These are phyloP conservation scores for Penicillium samsonianum DNA, from an alignment of 495 filamentous ascomycete genomes.

Conservation along the genomic window DNA sequence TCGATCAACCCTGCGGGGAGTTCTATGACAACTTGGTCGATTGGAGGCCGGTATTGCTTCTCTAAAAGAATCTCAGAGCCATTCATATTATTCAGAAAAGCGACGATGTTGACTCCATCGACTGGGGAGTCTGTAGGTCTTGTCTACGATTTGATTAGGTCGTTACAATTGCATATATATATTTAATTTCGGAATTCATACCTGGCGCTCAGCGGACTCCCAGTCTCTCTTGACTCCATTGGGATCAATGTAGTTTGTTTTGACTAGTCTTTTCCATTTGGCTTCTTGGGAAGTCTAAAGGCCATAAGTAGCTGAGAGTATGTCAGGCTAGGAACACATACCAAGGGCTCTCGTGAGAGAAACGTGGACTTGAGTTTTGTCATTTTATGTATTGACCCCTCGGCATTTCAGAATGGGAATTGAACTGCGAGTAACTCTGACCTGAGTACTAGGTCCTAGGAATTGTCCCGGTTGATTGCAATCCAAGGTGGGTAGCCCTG, in stretches of 20 bases:
- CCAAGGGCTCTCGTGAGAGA: conserved; percentile 9
- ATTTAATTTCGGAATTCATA: conserved; percentile 9
- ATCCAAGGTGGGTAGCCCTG: not conserved
- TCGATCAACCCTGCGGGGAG: conserved; percentile 81
- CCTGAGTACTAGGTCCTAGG: not conserved
- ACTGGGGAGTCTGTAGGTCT: conserved; percentile 62
- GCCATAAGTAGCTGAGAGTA: not conserved
- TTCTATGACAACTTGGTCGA: conserved; percentile 70
- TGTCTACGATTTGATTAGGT: conserved; percentile 37
- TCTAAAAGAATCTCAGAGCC: conserved; percentile 71
- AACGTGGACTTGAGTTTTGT: conserved; percentile 1
- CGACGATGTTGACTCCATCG: conserved; percentile 81
- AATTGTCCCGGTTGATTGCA: not conserved
- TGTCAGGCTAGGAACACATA: not conserved
- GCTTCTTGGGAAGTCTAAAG: conserved; percentile 50
- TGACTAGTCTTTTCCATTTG: conserved; percentile 65
- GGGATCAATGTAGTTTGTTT: conserved; percentile 67
- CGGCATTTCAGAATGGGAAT: not conserved
- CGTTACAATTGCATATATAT: not conserved
- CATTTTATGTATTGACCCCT: not conserved
- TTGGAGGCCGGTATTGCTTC: conserved; percentile 76
- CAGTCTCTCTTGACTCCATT: conserved; percentile 62
- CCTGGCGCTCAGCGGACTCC: conserved; percentile 71
- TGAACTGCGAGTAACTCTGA: not conserved
- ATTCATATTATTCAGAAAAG: conserved; percentile 67